Conservation (phyloP, 495 filamentous ascomycete genomes). For the Lophiostoma macrostomum region DNA sequence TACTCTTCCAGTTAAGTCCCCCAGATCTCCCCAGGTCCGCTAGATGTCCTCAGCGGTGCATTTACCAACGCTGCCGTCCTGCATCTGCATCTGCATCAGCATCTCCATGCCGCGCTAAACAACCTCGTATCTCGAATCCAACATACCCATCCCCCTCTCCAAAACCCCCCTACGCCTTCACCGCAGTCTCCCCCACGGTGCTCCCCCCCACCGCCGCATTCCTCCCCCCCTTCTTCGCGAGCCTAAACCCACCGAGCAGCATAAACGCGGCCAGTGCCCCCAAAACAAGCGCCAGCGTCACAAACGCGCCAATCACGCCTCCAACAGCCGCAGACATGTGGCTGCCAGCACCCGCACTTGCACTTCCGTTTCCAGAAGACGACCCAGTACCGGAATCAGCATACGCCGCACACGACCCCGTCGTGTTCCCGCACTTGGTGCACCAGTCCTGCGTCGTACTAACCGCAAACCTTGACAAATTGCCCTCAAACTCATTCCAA, state of each 20-base stretch:
- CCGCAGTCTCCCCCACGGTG: too few relatives aligned
- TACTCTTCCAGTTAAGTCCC: too few relatives aligned
- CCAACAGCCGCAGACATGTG: conserved; percentile 43
- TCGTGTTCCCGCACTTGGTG: conserved; percentile 58
- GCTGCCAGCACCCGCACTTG: conserved; percentile 26
- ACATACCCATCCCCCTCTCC: too few relatives aligned
- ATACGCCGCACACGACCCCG: conserved; percentile 56
- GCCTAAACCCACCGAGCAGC: conserved; percentile 45
- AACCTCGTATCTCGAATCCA: too few relatives aligned
- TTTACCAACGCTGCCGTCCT: too few relatives aligned
- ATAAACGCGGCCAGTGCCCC: conserved; percentile 48
- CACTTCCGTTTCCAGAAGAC: background rate
- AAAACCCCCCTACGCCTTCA: too few relatives aligned
- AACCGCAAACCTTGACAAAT: conserved; percentile 62
- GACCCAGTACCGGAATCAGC: conserved; percentile 2
- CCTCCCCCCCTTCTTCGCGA: conserved; percentile 43
- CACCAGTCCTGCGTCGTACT: conserved; percentile 66
- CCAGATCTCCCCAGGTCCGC: too few relatives aligned
- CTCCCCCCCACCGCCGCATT: too few relatives aligned
- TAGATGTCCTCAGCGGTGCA: too few relatives aligned
- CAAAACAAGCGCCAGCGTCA: conserved; percentile 56
- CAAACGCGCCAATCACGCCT: conserved; percentile 63
- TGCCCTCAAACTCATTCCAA: conserved; percentile 60
- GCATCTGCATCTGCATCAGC: too few relatives aligned
- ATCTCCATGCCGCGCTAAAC: too few relatives aligned